Evolutionary conservation across 2,329 filamentous ascomycete genomes (phyloP).

Genomic region (Triangularia setosa): DNA sequence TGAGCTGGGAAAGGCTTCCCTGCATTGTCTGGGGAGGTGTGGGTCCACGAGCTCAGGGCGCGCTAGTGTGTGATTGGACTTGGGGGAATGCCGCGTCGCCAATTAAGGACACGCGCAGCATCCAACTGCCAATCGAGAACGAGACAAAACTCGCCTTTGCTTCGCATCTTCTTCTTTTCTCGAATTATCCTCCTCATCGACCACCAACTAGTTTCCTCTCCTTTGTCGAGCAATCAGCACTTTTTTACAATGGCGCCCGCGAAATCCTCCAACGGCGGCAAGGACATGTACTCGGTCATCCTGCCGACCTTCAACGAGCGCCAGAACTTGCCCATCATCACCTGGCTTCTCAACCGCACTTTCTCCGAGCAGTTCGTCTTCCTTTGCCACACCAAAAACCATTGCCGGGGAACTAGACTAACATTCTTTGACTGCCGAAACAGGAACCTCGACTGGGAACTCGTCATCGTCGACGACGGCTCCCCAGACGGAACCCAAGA

Average conservation of each 20-base stretch:
- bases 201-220: constrained; percentile 7
- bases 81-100: constrained; percentile 2
- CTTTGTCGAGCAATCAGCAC: not conserved
- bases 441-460: constrained; percentile 92
- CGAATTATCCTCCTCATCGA: constrained; percentile 8
- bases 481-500: constrained; percentile 93
- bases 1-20: not conserved
- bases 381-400: not conserved
- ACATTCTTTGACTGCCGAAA: not conserved
- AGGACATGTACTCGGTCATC: constrained; percentile 92
- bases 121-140: not conserved
- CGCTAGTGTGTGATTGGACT: constrained; percentile 7
- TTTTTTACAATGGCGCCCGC: constrained; percentile 43
- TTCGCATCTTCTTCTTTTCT: not conserved
- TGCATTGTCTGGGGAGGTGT: not conserved
- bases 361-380: constrained; percentile 78
- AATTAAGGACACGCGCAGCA: constrained; percentile 6
- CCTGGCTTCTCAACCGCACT: constrained; percentile 87
- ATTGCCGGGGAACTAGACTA: not conserved
- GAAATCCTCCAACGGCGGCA: constrained; percentile 32
- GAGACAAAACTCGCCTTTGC: not conserved
- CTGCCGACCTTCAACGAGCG: constrained; percentile 99
- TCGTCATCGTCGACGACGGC: constrained; percentile 97
- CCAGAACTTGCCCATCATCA: constrained; percentile 91
- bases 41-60: not conserved